These are phyloP conservation scores for Fulvia fulva DNA, from an alignment of 2,329 filamentous ascomycete species.

Conservation along the genomic window DNA sequence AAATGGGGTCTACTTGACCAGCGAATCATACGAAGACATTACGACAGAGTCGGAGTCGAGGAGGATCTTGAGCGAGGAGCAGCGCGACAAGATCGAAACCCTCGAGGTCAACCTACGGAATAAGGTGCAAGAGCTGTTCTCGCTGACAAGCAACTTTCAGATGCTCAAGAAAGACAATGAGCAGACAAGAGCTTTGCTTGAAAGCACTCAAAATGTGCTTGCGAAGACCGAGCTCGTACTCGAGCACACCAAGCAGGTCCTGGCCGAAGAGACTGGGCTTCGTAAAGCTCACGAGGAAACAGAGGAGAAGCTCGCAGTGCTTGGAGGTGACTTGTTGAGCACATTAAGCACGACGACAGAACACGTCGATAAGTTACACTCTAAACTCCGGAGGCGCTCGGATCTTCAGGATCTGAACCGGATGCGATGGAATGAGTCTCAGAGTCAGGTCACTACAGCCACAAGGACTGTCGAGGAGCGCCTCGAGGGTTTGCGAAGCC, in stretches of 20 bases:
- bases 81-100: slow-evolving; percentile 84
- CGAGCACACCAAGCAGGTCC: slow-evolving; percentile 66
- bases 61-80: slow-evolving; percentile 86
- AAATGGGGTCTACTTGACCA: slow-evolving; percentile 90
- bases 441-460: slow-evolving; percentile 70
- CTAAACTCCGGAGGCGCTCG: slow-evolving; percentile 81
- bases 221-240: slow-evolving; percentile 86
- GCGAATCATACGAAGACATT: slow-evolving; percentile 86
- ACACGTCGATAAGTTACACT: slow-evolving; percentile 76
- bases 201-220: slow-evolving; percentile 74
- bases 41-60: slow-evolving; percentile 88
- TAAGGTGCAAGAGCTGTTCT: slow-evolving; percentile 89
- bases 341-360: slow-evolving; percentile 73
- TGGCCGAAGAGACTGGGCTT: slow-evolving; percentile 75
- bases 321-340: slow-evolving; percentile 72
- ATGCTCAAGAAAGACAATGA: slow-evolving; percentile 88
- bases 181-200: slow-evolving; percentile 64
- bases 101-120: slow-evolving; percentile 87
- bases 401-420: slow-evolving; percentile 79
- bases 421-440: slow-evolving; percentile 71
- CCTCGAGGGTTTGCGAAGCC: slow-evolving; percentile 65
- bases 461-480: slow-evolving; percentile 73
- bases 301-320: slow-evolving; percentile 67
- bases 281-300: slow-evolving; percentile 83
- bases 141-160: slow-evolving; percentile 81